Conservation (phyloP, 1,139 yeast species). For the Saccharomyces hybrid region DNA sequence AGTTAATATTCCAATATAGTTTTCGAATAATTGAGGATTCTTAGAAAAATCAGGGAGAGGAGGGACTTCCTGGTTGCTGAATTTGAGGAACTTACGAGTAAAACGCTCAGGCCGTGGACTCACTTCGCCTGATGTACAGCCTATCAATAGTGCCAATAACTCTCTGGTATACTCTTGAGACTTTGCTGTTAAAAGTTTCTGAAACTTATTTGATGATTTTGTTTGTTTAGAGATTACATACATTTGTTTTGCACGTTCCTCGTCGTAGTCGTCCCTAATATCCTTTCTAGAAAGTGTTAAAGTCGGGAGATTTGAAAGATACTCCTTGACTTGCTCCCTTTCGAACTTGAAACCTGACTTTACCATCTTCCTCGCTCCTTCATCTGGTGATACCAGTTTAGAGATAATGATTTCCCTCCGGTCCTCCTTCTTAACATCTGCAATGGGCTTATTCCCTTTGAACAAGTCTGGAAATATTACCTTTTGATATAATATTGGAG, state of each 20-base stretch:
- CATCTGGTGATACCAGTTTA: not conserved
- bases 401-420: not conserved
- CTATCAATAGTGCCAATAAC: conserved; percentile 19
- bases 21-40: conserved; percentile 26
- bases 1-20: conserved; percentile 32
- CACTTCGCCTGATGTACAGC: conserved; percentile 10
- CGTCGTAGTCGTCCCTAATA: conserved; percentile 17
- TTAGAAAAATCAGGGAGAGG: conserved; percentile 29
- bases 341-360: conserved; percentile 12
- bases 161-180: conserved; percentile 15
- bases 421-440: not conserved
- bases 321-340: conserved; percentile 21
- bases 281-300: conserved; percentile 17
- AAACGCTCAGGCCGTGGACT: conserved; percentile 8
- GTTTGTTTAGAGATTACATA: conserved; percentile 4
- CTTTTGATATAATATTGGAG: not conserved
- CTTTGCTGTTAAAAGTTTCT: conserved; percentile 7
- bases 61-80: conserved; percentile 31
- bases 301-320: conserved; percentile 23
- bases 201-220: conserved; percentile 9
- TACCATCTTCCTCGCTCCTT: not conserved
- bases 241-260: conserved; percentile 18
- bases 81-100: conserved; percentile 1
- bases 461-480: not conserved
- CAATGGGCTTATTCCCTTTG: not conserved